Evolutionary conservation across 2,329 filamentous ascomycete species (phyloP).

Genomic region (Pseudodiploospora longispora): DNA sequence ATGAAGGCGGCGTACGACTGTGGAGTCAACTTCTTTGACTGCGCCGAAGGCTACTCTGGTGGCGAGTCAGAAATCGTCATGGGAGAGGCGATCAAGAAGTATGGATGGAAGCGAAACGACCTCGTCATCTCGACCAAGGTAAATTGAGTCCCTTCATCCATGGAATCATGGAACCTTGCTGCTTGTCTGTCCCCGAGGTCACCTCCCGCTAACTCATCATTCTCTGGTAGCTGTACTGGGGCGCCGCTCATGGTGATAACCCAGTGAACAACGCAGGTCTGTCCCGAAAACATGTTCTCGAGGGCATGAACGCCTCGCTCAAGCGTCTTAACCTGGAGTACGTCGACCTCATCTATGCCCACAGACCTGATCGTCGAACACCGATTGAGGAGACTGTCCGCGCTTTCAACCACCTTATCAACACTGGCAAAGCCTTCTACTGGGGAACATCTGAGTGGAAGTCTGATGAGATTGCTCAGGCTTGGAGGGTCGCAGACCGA

Average conservation of each 20-base stretch:
- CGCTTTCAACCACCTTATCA: slow-evolving; percentile 63
- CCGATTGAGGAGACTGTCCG: slow-evolving; percentile 65
- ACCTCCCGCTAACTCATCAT: neutral
- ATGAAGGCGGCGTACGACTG: slow-evolving; percentile 54
- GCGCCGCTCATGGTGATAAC: slow-evolving; percentile 50
- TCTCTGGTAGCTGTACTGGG: slow-evolving; percentile 52
- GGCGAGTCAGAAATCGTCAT: slow-evolving; percentile 57
- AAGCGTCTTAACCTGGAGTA: slow-evolving; percentile 50
- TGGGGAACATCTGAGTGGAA: slow-evolving; percentile 65
- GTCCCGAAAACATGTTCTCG: slow-evolving; percentile 61
- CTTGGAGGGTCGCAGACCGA: slow-evolving; percentile 52
- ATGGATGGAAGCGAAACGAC: slow-evolving; percentile 53
- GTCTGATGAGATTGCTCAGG: slow-evolving; percentile 56
- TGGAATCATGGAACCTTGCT: no score
- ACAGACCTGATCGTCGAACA: slow-evolving; percentile 58
- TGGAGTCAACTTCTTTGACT: slow-evolving; percentile 57
- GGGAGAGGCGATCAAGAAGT: slow-evolving; percentile 52
- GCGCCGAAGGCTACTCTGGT: slow-evolving; percentile 48
- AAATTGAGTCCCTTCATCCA: slow-evolving; percentile 1
- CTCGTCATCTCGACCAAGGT: slow-evolving; percentile 55
- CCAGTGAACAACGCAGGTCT: slow-evolving; percentile 60
- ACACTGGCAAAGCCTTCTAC: slow-evolving; percentile 60
- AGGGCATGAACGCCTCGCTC: slow-evolving; percentile 54
- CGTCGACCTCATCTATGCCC: slow-evolving; percentile 62
- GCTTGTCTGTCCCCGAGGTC: neutral